Evolutionary conservation across 176 grass and related monocot genomes (phyloP), one percentile per base, ranked within the genome.

Genomic region (Oropetium thomaeum): DNA sequence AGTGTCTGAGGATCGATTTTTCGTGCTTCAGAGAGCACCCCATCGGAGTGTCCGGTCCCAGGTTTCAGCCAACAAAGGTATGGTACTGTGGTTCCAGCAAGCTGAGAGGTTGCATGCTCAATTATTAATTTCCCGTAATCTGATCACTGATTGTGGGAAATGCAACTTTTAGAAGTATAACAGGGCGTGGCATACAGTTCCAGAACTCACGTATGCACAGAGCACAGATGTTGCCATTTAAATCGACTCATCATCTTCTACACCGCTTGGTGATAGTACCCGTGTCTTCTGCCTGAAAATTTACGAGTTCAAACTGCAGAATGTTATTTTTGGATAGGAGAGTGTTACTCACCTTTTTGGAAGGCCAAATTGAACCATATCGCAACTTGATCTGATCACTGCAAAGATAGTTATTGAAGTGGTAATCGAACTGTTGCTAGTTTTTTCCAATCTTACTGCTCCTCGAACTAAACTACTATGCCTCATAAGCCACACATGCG

Each of bases 261-360:
- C 55, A 22, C 78, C 78, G 68, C 54, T 63, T 26, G 76, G 43
- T 40, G 93, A 86, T 57, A 84, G 65, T 49, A 75, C 72, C 13
- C 55, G 58, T 9, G 75, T 92, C 70, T 75, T 78, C 77, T 96
- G 93, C 70, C 44, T 89, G 47, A 88, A 86, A 53, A 81, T 80
- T 73, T 89, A 89, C 92, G 78, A n/a, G 83, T 96, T 66, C 44
- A 77, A 68, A 62, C 82, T 81, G 48, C 54, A 77, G 49, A n/a
- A n/a, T 40, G 63, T 65, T 37, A n/a, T n/a, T n/a, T n/a, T n/a
- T n/a, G n/a, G n/a, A n/a, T n/a, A n/a, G n/a, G n/a, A n/a, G n/a
- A n/a, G n/a, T n/a, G n/a, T n/a, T n/a, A n/a, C n/a, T n/a, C n/a
- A n/a, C n/a, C n/a, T n/a, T n/a, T n/a, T n/a, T n/a, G n/a, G n/a